Base-by-base conservation (phyloP, 2,329 filamentous ascomycete genomes). In the Arthrobotrys iridis region DNA sequence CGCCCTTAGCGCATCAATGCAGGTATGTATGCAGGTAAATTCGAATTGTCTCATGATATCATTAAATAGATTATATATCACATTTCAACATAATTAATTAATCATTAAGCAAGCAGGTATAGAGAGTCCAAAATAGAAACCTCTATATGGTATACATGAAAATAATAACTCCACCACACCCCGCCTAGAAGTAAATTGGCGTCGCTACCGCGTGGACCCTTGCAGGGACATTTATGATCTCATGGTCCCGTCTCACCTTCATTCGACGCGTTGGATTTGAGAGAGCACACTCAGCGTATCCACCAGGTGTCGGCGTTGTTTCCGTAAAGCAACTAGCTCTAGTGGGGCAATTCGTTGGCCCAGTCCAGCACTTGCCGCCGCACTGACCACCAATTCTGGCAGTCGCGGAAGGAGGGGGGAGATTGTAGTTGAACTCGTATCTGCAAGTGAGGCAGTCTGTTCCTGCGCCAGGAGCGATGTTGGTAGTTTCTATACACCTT, bases 361-460 rank as follows among this genome's bases (percentile, higher is more conserved):
- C 62, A 1, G 46, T 45, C 62, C 62, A 66, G 62, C 62, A 66
- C 11, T 10, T 57, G 20, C 62, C 62, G n/a, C 62, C 62, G 24
- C 62, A 66, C 45, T 66, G 62, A 18, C 15, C 46, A 45, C 50
- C 46, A 1, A 66, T 3, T 6, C 26, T 30, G 3, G 62, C 62
- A 18, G 62, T 66, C 11, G 1, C 62, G 45, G 46, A 10, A 7
- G 30, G 62, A 22, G 62, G 35, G 4, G 62, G 62, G 1, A 63
- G 24, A n/a, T 46, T n/a, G 5, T 37, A 46, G 10, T 35, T 41
- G 30, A 63, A 63, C 20, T 63, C 59, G 24, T 50, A 63, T 26
- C 5, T 63, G 28, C 41, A 50, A 2, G 50, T 55, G 8, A 37
- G 30, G 10, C 50, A 55, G 3, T 4, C 43, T 10, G 15, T 33